Percentiles rank a stretch among this genome's conserved stretches.
Conservation (phyloP, 2,329 filamentous ascomycete species). For the Diaporthe longicolla region DNA sequence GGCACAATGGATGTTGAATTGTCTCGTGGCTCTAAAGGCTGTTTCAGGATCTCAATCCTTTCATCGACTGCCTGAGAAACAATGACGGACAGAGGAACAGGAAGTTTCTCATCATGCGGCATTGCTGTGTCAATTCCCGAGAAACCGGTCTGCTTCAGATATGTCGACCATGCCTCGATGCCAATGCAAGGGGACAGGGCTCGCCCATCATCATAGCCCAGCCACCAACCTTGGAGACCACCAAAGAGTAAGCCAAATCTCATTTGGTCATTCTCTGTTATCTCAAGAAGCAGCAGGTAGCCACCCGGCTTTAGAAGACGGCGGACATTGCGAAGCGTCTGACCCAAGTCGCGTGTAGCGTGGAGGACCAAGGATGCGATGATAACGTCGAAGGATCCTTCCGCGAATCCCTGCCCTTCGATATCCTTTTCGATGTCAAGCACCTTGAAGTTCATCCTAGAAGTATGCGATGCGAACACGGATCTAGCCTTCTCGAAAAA, state of each 20-base stretch:
- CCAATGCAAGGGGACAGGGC: too few species aligned
- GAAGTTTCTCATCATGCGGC: too few species aligned
- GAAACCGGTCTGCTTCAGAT: too few species aligned
- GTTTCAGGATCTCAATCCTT: too few species aligned
- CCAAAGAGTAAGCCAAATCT: neutral
- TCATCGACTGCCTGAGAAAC: too few species aligned
- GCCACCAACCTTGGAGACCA: neutral
- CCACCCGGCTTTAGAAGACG: neutral
- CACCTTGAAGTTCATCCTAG: neutral
- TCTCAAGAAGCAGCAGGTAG: neutral
- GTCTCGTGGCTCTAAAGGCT: too few species aligned
- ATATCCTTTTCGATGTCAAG: neutral
- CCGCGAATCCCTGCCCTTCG: neutral
- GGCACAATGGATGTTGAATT: too few species aligned
- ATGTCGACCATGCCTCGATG: too few species aligned
- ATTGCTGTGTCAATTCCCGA: too few species aligned
- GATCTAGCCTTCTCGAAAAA: neutral
- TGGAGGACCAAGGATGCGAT: neutral
- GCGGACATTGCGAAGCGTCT: neutral
- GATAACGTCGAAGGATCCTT: neutral
- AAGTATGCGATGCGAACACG: neutral
- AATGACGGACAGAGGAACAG: too few species aligned
- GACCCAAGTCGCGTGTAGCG: neutral
- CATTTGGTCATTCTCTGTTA: neutral
- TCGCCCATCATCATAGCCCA: neutral